A percentile compares a stretch with the other conserved stretches of the same genome.
Conservation (phyloP, 73 alveolate genomes). For the Halteria grandinella region DNA sequence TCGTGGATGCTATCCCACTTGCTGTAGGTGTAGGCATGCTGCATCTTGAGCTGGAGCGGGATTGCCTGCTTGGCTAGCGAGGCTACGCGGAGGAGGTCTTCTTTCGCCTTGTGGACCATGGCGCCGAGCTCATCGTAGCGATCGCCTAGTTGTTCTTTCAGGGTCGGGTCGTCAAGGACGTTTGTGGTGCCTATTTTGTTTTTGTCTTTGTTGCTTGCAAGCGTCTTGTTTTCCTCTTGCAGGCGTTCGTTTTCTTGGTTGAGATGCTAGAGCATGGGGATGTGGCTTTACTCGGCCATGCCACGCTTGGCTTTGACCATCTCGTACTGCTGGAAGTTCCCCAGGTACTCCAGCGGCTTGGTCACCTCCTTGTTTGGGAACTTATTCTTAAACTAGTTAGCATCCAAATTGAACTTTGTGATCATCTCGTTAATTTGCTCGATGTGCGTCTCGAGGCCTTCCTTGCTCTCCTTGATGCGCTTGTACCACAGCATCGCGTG, state of each 20-base stretch:
- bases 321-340: slow-evolving; percentile 55
- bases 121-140: slow-evolving; percentile 66
- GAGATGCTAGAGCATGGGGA: slow-evolving; percentile 38
- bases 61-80: slow-evolving; percentile 39
- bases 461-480: slow-evolving; percentile 46
- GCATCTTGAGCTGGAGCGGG: slow-evolving; percentile 52
- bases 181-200: background rate
- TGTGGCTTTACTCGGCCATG: slow-evolving; percentile 8
- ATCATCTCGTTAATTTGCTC: slow-evolving; percentile 52
- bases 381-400: slow-evolving; percentile 52
- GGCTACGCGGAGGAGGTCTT: slow-evolving; percentile 47
- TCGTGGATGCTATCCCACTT: slow-evolving; percentile 68
- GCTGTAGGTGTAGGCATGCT: slow-evolving; percentile 67
- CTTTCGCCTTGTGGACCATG: slow-evolving; percentile 41
- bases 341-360: slow-evolving; percentile 50
- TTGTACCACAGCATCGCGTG: slow-evolving; percentile 71
- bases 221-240: slow-evolving; percentile 56
- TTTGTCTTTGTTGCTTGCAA: background rate
- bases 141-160: slow-evolving; percentile 66
- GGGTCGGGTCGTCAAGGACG: slow-evolving; percentile 7
- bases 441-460: slow-evolving; percentile 44
- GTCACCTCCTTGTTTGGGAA: slow-evolving; percentile 42
- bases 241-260: slow-evolving; percentile 30
- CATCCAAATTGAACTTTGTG: slow-evolving; percentile 61
- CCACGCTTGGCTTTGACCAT: slow-evolving; percentile 55